Conservation (phyloP, 2,329 filamentous ascomycete species). For the Aspergillus sp. region DNA sequence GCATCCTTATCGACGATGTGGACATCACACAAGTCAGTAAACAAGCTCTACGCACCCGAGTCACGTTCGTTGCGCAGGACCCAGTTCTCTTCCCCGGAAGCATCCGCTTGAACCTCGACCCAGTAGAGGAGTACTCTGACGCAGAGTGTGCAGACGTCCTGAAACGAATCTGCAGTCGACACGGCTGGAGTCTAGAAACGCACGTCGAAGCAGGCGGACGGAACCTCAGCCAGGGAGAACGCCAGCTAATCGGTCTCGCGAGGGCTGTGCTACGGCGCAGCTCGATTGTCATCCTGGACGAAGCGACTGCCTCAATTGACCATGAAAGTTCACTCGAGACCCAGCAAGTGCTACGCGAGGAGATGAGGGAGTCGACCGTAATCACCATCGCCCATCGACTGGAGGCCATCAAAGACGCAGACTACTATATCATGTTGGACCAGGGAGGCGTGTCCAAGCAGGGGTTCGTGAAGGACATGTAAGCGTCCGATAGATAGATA, state of each 20-base stretch:
- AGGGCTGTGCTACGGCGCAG: constrained; percentile 64
- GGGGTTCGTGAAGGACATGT: constrained; percentile 31
- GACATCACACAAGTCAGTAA: constrained; percentile 62
- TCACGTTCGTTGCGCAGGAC: constrained; percentile 69
- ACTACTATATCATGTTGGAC: constrained; percentile 57
- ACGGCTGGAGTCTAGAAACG: constrained; percentile 59
- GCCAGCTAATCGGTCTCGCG: constrained; percentile 65
- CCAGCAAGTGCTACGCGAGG: constrained; percentile 39
- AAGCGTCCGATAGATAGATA: neutral
- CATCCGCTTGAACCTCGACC: constrained; percentile 64
- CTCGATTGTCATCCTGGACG: constrained; percentile 65
- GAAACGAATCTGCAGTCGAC: constrained; percentile 55
- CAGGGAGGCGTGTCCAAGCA: constrained; percentile 48
- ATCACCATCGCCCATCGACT: constrained; percentile 67
- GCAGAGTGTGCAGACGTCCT: constrained; percentile 57
- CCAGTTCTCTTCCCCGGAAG: constrained; percentile 65
- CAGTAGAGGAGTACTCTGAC: constrained; percentile 59
- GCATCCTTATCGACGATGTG: constrained; percentile 61
- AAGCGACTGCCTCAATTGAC: constrained; percentile 67
- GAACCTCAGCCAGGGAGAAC: constrained; percentile 65
- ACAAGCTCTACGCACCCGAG: constrained; percentile 60
- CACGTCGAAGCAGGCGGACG: constrained; percentile 61
- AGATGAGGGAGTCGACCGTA: constrained; percentile 53
- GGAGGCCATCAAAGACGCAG: constrained; percentile 62
- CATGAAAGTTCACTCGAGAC: constrained; percentile 58